Evolutionary conservation across 441 rosid species (phyloP).

Genomic region (Populus hybrid): DNA sequence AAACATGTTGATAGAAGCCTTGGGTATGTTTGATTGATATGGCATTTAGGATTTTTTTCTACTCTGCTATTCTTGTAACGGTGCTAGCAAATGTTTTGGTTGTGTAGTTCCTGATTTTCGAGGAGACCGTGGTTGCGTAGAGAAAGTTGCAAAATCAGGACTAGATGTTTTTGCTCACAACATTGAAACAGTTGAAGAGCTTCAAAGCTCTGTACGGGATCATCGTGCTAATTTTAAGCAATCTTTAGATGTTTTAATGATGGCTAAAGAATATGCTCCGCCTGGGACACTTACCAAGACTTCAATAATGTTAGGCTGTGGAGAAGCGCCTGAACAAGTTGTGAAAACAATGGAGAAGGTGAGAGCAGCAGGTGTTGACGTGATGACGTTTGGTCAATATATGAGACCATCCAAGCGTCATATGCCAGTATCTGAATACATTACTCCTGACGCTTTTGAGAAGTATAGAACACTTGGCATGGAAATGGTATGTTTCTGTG

Average conservation of each 20-base stretch:
- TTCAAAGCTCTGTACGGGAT: constrained; percentile 81
- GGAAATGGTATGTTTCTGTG: constrained; percentile 73
- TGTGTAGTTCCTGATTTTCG: constrained; percentile 88
- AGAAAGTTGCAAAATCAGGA: constrained; percentile 85
- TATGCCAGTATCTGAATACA: constrained; percentile 93
- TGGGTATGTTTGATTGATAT: constrained; percentile 50
- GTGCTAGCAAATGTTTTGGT: constrained; percentile 12
- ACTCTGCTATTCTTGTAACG: neutral
- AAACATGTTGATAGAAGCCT: constrained; percentile 84
- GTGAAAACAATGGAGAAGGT: constrained; percentile 91
- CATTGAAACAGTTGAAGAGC: constrained; percentile 96
- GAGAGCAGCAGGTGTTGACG: constrained; percentile 90
- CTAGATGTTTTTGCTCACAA: constrained; percentile 93
- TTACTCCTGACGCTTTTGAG: constrained; percentile 91
- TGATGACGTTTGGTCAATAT: constrained; percentile 94
- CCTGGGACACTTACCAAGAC: constrained; percentile 88
- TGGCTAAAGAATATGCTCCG: constrained; percentile 75
- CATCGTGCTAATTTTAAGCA: constrained; percentile 93
- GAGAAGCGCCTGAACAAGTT: constrained; percentile 93
- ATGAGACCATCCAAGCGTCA: constrained; percentile 99
- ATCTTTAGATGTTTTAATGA: constrained; percentile 81
- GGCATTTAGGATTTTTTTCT: neutral
- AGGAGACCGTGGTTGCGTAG: constrained; percentile 72
- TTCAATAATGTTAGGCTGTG: constrained; percentile 94
- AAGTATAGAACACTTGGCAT: constrained; percentile 76